Conservation (phyloP, 2,329 filamentous ascomycete species). For the Fusarium newnesense region DNA sequence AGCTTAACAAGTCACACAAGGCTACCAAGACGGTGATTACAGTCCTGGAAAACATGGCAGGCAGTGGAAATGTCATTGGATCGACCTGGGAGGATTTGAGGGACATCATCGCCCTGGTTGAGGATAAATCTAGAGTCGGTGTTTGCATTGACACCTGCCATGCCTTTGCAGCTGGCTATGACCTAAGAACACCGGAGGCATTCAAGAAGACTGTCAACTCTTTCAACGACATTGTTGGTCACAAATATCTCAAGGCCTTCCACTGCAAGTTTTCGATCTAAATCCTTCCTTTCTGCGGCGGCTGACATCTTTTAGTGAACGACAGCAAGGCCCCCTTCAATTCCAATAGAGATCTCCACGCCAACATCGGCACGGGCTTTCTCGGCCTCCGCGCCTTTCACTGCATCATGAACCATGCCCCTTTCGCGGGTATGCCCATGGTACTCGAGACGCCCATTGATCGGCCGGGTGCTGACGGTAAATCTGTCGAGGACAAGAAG, state of each 20-base stretch:
- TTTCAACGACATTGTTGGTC: constrained; percentile 82
- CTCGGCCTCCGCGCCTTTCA: constrained; percentile 91
- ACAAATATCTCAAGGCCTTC: constrained; percentile 82
- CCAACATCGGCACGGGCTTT: constrained; percentile 96
- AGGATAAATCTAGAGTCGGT: constrained; percentile 85
- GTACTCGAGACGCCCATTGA: constrained; percentile 97
- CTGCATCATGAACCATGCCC: constrained; percentile 84
- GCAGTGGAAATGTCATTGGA: constrained; percentile 87
- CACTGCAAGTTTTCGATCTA: constrained; percentile 61
- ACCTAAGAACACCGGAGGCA: constrained; percentile 78
- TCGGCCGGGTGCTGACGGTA: constrained; percentile 70
- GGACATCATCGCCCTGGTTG: constrained; percentile 82
- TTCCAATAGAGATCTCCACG: constrained; percentile 88
- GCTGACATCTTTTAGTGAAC: constrained; percentile 67
- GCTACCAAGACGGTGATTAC: constrained; percentile 82
- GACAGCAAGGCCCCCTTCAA: constrained; percentile 91
- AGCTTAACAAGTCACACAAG: constrained; percentile 83
- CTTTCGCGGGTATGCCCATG: constrained; percentile 84
- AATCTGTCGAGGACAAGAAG: constrained; percentile 78
- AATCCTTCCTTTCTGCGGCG: background rate
- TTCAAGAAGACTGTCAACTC: constrained; percentile 78
- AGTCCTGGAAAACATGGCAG: constrained; percentile 95
- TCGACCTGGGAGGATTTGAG: constrained; percentile 86
- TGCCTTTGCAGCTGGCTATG: constrained; percentile 93
- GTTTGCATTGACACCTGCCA: constrained; percentile 98